Evolutionary conservation across 805 yeast genomes (phyloP).

Genomic region (Cephaloascus fragrans): DNA sequence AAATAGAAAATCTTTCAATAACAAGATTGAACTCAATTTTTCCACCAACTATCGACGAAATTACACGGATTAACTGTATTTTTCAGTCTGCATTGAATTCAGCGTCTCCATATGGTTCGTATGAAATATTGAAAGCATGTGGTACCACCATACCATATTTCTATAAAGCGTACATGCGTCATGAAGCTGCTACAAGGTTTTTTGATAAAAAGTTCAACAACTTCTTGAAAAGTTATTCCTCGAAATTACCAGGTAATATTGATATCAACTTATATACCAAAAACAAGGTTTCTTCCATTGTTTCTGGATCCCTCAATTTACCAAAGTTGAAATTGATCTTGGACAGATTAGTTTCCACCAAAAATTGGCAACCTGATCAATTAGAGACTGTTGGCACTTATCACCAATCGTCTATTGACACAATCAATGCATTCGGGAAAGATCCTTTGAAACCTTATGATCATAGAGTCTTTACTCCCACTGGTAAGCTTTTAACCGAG

Average conservation of each 20-base stretch:
- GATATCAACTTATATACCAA: not conserved
- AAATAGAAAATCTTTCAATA: slow-evolving; percentile 44
- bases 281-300: slow-evolving; percentile 17
- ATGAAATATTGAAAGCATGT: slow-evolving; percentile 71
- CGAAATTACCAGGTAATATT: slow-evolving; percentile 18
- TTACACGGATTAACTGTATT: slow-evolving; percentile 81
- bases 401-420: slow-evolving; percentile 45
- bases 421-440: slow-evolving; percentile 76
- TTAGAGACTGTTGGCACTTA: slow-evolving; percentile 20
- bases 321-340: slow-evolving; percentile 62
- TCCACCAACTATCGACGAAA: slow-evolving; percentile 94
- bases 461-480: slow-evolving; percentile 75
- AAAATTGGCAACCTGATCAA: slow-evolving; percentile 29
- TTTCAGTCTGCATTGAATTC: slow-evolving; percentile 63
- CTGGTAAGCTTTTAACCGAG: slow-evolving; percentile 82
- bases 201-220: slow-evolving; percentile 20
- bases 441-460: slow-evolving; percentile 40
- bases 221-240: slow-evolving; percentile 16
- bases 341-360: slow-evolving; percentile 44
- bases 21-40: slow-evolving; percentile 66
- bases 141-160: slow-evolving; percentile 82
- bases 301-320: slow-evolving; percentile 63
- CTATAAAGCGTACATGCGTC: slow-evolving; percentile 87
- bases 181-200: slow-evolving; percentile 77
- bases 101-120: slow-evolving; percentile 61